Conservation (phyloP, 768 basidiomycete genomes). For the Rhodotorula taiwanensis region DNA sequence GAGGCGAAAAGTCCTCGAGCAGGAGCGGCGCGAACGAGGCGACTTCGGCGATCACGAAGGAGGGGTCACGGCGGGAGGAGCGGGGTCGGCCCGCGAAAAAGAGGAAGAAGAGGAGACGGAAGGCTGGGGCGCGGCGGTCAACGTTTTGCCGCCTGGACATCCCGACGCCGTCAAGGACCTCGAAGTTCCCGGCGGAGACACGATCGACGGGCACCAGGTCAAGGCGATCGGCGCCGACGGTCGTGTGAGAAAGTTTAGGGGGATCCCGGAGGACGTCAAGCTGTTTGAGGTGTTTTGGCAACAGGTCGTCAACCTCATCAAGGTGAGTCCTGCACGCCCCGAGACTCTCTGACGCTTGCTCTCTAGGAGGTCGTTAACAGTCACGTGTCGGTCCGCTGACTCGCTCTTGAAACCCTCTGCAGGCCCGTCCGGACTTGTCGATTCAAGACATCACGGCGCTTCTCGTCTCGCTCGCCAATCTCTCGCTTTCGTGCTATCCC, state of each 20-base stretch:
- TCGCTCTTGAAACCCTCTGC: not conserved
- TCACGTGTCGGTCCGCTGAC: not conserved
- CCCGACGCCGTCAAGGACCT: constrained; percentile 3
- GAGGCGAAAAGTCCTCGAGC: constrained; percentile 5
- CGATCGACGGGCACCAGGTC: constrained; percentile 27
- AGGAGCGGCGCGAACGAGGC: not conserved
- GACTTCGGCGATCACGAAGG: no score
- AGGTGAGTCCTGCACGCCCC: constrained; percentile 51
- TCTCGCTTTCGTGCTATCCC: constrained; percentile 93
- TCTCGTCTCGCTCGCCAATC: constrained; percentile 86
- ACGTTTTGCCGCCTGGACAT: constrained; percentile 2
- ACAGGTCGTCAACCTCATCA: constrained; percentile 95
- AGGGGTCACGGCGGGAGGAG: not conserved
- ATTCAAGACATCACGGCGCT: constrained; percentile 97
- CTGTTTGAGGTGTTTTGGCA: constrained; percentile 99
- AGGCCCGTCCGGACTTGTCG: constrained; percentile 94
- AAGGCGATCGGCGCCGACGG: constrained; percentile 49
- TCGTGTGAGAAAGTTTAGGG: constrained; percentile 73
- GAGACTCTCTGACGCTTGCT: not conserved
- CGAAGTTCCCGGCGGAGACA: constrained; percentile 5
- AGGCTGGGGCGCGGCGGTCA: constrained; percentile 19
- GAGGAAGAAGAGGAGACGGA: constrained; percentile 6
- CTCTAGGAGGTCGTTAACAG: not conserved
- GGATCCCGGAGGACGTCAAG: constrained; percentile 88
- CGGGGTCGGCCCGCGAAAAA: no score